Percentiles rank a stretch among this genome's conserved stretches.
These are phyloP conservation scores for Metarhizium guizhouense DNA, from an alignment of 2,329 filamentous ascomycete genomes.

Conservation along the genomic window DNA sequence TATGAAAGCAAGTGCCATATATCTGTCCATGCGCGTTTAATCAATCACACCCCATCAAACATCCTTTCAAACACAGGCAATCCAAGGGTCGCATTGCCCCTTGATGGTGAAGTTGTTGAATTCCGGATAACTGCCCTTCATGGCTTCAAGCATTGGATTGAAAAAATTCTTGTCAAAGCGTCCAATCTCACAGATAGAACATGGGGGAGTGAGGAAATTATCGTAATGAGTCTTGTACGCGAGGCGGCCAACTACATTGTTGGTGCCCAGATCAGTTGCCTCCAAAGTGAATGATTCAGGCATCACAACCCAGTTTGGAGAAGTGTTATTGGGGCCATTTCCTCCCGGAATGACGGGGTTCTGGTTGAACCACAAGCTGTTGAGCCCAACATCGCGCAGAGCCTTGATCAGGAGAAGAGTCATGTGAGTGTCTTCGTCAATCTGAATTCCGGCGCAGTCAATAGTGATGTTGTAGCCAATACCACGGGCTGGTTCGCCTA, in stretches of 20 bases:
- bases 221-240: slow-evolving; percentile 29
- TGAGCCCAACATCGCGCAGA: slow-evolving; percentile 26
- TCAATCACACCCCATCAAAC: not conserved
- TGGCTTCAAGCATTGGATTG: slow-evolving; percentile 26
- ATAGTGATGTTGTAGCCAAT: slow-evolving; percentile 28
- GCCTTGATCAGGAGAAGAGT: slow-evolving; percentile 30
- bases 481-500: slow-evolving; percentile 22
- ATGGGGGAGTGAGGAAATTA: slow-evolving; percentile 26
- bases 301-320: slow-evolving; percentile 28
- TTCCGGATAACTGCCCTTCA: slow-evolving; percentile 28
- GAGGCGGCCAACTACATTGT: slow-evolving; percentile 24
- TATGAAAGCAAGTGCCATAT: slow-evolving; percentile 1
- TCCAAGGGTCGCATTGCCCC: slow-evolving; percentile 29
- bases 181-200: slow-evolving; percentile 24
- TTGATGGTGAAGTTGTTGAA: slow-evolving; percentile 29
- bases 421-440: slow-evolving; percentile 30
- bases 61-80: slow-evolving; percentile 21
- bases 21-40: not conserved
- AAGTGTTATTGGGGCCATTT: slow-evolving; percentile 18
- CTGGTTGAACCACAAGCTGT: slow-evolving; percentile 31
- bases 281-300: slow-evolving; percentile 27
- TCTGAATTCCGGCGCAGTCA: slow-evolving; percentile 26
- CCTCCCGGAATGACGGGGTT: slow-evolving; percentile 26
- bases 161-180: slow-evolving; percentile 29
- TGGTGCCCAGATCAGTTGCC: slow-evolving; percentile 23